Conservation (phyloP, 2,329 filamentous ascomycete genomes). For the Colletotrichum viniferum region DNA sequence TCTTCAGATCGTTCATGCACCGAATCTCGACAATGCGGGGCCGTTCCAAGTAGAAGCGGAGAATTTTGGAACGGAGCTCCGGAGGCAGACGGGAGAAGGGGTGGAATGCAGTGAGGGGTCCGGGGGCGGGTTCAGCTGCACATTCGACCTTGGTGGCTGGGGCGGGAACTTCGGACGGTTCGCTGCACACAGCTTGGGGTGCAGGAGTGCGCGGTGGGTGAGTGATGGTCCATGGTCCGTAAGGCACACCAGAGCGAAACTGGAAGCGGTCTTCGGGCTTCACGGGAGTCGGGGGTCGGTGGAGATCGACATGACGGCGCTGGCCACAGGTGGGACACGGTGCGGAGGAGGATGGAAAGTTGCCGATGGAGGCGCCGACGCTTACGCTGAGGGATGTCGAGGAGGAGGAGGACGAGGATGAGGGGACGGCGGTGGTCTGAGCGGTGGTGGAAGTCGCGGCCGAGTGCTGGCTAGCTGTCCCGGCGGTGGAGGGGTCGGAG, state of each 20-base stretch:
- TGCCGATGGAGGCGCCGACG: constrained; percentile 14
- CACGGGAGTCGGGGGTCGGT: constrained; percentile 16
- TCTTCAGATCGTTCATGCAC: constrained; percentile 32
- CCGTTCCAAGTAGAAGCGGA: constrained; percentile 46
- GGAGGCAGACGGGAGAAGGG: constrained; percentile 47
- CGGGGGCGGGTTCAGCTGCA: neutral
- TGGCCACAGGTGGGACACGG: constrained; percentile 19
- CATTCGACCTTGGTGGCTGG: neutral
- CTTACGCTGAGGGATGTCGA: constrained; percentile 14
- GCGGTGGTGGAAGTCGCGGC: constrained; percentile 10
- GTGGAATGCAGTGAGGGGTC: constrained; percentile 22
- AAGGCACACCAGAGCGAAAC: constrained; percentile 16
- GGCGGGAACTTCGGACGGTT: neutral
- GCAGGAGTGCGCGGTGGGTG: neutral
- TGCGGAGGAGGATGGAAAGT: constrained; percentile 6
- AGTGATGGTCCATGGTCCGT: constrained; percentile 12
- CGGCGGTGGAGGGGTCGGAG: constrained; percentile 1
- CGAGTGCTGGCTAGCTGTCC: constrained; percentile 6
- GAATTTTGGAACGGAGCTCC: constrained; percentile 54
- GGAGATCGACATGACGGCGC: constrained; percentile 13
- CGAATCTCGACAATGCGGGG: constrained; percentile 48
- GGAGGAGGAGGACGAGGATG: constrained; percentile 7
- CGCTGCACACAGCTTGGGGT: neutral
- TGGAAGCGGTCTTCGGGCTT: constrained; percentile 19
- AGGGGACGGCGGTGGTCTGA: constrained; percentile 7